Evolutionary conservation across 495 filamentous ascomycete species (phyloP).

Genomic region (Aspergillus affinis): DNA sequence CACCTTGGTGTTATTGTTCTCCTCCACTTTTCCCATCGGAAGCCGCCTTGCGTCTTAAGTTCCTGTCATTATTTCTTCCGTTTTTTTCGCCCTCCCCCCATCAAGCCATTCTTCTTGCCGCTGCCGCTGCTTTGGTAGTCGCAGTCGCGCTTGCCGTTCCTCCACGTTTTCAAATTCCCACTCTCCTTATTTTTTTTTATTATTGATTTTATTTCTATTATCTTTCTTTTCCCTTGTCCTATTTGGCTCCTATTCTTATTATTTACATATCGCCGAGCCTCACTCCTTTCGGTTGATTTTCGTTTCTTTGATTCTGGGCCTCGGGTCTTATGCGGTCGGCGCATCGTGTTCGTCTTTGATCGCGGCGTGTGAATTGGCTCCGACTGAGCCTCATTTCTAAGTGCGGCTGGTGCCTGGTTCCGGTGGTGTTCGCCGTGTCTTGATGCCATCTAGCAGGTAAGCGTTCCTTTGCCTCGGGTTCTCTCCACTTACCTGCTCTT

Average conservation of each 20-base stretch:
- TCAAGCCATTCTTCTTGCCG: not conserved
- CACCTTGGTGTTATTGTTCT: not conserved
- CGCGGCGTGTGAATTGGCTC: constrained; percentile 23
- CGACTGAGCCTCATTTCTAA: constrained; percentile 27
- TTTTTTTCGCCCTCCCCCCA: not conserved
- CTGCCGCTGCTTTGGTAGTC: not conserved
- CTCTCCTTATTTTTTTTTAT: not conserved
- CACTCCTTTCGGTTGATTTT: not conserved
- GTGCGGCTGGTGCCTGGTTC: constrained; percentile 7
- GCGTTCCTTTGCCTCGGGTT: constrained; percentile 15
- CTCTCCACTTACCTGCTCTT: not conserved
- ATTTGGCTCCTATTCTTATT: not conserved
- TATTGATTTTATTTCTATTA: not conserved
- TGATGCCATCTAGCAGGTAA: constrained; percentile 20
- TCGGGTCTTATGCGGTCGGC: constrained; percentile 5
- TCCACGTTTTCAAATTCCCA: not conserved
- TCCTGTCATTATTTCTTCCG: not conserved
- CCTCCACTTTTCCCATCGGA: not conserved
- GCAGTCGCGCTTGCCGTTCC: not conserved
- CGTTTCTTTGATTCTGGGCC: not conserved
- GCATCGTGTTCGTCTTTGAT: constrained; percentile 13
- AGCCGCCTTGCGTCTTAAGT: not conserved
- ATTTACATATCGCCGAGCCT: not conserved
- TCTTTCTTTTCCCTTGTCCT: not conserved
- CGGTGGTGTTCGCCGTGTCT: constrained; percentile 17